A percentile compares a stretch with the other conserved stretches of the same genome.
Conservation (phyloP, 169 alveolate species). For the Miamiensis avidus region DNA sequence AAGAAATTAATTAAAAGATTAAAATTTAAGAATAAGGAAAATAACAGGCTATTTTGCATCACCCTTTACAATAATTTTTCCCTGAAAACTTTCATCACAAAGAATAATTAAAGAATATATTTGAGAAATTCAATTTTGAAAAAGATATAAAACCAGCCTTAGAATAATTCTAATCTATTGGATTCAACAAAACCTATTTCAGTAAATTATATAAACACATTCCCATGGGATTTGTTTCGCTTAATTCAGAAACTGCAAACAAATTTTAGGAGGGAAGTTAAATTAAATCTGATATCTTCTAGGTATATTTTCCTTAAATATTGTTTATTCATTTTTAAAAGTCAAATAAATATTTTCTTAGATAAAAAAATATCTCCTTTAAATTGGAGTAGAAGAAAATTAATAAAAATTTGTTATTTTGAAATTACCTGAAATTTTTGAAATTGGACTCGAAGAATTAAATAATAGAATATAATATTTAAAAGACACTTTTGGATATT, state of each 20-base stretch:
- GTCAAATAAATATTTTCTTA: too few relatives aligned
- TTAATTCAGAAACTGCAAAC: not conserved
- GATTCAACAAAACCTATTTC: not conserved
- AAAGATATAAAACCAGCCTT: constrained; percentile 10
- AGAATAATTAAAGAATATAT: not conserved
- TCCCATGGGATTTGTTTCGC: not conserved
- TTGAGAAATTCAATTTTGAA: not conserved
- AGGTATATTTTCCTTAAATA: not conserved
- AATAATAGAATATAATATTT: not conserved
- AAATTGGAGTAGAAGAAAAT: not conserved
- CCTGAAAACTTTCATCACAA: too few relatives aligned
- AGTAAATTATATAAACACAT: too few relatives aligned
- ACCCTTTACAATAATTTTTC: too few relatives aligned
- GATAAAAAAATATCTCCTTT: too few relatives aligned
- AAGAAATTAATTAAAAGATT: too few relatives aligned
- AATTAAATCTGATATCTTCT: not conserved
- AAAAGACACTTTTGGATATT: not conserved
- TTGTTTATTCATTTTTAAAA: too few relatives aligned
- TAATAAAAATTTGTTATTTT: too few relatives aligned
- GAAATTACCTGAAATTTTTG: not conserved
- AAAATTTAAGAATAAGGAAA: too few relatives aligned
- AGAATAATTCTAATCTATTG: constrained; percentile 6
- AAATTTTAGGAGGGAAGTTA: too few relatives aligned
- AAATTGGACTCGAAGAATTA: not conserved
- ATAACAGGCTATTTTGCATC: too few relatives aligned